These are phyloP conservation scores for Tardiomyces depauwii DNA, from an alignment of 1,139 yeast genomes.

Conservation along the genomic window DNA sequence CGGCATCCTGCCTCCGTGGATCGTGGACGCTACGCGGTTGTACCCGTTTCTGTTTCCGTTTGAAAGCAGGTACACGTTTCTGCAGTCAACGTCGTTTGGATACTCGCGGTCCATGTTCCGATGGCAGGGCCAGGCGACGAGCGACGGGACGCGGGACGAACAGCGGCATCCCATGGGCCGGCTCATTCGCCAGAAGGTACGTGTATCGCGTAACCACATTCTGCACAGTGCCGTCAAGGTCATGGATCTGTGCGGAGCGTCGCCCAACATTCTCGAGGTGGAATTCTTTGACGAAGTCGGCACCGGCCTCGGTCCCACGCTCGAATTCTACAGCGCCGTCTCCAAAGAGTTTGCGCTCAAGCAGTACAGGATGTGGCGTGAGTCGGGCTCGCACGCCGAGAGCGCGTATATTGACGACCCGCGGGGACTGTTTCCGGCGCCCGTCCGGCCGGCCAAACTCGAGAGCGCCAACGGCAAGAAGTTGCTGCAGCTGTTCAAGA, in stretches of 20 bases:
- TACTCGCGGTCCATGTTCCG: conserved; percentile 72
- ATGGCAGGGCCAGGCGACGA: conserved; percentile 51
- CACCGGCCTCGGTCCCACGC: conserved; percentile 90
- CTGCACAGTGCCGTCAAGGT: conserved; percentile 75
- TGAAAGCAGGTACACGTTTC: conserved; percentile 64
- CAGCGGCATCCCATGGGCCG: conserved; percentile 36
- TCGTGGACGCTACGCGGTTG: conserved; percentile 54
- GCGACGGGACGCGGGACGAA: conserved; percentile 6
- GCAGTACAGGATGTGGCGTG: conserved; percentile 61
- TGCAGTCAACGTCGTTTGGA: conserved; percentile 88
- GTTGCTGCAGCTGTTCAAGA: conserved; percentile 44
- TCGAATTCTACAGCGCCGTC: conserved; percentile 79
- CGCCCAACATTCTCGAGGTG: conserved; percentile 74
- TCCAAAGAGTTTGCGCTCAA: conserved; percentile 61
- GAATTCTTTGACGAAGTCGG: conserved; percentile 93
- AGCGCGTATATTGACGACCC: conserved; percentile 34
- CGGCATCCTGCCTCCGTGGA: conserved; percentile 83
- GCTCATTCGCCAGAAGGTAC: conserved; percentile 68
- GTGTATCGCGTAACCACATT: conserved; percentile 60
- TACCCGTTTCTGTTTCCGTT: conserved; percentile 81
- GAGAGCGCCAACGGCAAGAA: conserved; percentile 33
- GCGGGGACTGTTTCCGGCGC: conserved; percentile 65
- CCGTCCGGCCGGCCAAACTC: conserved; percentile 32
- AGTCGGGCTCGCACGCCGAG: conserved; percentile 26
- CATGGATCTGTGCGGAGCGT: conserved; percentile 62